phyloP scores from a whole-genome alignment of 169 alveolate species.

The Plasmodium gonderi region DNA sequence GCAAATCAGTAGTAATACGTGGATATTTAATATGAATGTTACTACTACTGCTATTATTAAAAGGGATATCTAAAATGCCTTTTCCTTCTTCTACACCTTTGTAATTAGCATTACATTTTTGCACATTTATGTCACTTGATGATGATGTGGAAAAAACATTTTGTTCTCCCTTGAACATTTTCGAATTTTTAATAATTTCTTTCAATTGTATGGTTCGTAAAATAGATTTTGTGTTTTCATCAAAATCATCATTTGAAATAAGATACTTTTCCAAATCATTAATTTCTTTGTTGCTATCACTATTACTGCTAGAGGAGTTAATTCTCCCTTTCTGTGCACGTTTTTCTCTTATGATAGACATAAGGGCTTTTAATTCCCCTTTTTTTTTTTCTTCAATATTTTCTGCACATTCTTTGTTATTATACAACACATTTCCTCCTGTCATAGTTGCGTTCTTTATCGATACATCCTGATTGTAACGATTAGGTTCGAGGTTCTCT shows the following conservation, averaged over 20 bases:
- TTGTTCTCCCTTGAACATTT: too few species aligned
- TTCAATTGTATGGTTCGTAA: neutral
- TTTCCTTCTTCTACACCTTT: neutral
- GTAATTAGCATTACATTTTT: too few species aligned
- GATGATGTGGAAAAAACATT: too few species aligned
- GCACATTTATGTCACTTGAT: too few species aligned
- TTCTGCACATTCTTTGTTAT: neutral
- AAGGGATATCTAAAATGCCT: neutral
- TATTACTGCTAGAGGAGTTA: neutral
- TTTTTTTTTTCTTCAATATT: neutral
- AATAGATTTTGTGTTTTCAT: neutral
- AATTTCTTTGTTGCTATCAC: neutral
- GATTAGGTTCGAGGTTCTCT: too few species aligned
- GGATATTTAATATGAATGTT: too few species aligned
- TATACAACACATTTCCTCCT: neutral
- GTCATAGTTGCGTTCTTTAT: neutral
- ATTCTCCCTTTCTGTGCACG: neutral
- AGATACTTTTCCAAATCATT: neutral
- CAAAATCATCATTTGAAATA: neutral
- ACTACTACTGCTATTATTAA: neutral
- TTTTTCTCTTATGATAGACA: neutral
- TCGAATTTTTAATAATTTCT: too few species aligned
- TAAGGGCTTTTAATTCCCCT: neutral
- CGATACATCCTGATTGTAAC: neutral
- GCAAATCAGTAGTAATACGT: too few species aligned